Percentiles rank a stretch among this genome's conserved stretches.
Conservation (phyloP, 768 basidiomycete species). For the Phylloporus arenicola region DNA sequence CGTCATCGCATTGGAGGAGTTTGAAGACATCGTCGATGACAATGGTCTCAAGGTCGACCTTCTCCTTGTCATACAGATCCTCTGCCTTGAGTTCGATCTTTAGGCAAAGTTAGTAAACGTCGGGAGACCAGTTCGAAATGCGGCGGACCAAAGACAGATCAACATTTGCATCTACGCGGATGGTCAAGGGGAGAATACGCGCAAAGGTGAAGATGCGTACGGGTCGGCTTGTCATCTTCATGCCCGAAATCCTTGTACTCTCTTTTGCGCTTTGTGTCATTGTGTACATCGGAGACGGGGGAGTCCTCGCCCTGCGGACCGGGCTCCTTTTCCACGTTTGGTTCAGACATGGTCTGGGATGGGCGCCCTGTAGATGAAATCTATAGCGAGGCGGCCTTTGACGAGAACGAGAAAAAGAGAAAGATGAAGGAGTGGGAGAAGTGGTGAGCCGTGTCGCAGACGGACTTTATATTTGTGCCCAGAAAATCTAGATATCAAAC, state of each 20-base stretch:
- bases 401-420: constrained; percentile 2
- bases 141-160: constrained; percentile 70
- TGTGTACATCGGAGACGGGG: constrained; percentile 22
- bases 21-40: constrained; percentile 96
- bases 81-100: constrained; percentile 87
- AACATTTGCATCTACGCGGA: constrained; percentile 67
- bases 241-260: constrained; percentile 87
- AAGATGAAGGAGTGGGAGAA: constrained; percentile 31
- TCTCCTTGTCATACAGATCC: constrained; percentile 96
- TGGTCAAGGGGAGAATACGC: constrained; percentile 1
- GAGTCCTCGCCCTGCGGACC: constrained; percentile 51
- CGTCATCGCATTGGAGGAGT: constrained; percentile 84
- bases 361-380: constrained; percentile 25
- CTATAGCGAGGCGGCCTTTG: constrained; percentile 21
- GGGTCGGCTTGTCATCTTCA: constrained; percentile 60
- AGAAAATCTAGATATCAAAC: constrained; percentile 26
- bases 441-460: constrained; percentile 19
- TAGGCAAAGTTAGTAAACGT: background rate
- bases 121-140: constrained; percentile 1
- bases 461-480: constrained; percentile 32
- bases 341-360: constrained; percentile 27
- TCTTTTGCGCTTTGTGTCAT: constrained; percentile 53
- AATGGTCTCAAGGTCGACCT: constrained; percentile 97
- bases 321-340: constrained; percentile 61
- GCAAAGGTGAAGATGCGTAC: constrained; percentile 37